A percentile compares a stretch with the other conserved stretches of the same genome.
These are phyloP conservation scores for Monilinia vaccinii-corymbosi DNA, from an alignment of 2,329 filamentous ascomycete species.

Conservation along the genomic window DNA sequence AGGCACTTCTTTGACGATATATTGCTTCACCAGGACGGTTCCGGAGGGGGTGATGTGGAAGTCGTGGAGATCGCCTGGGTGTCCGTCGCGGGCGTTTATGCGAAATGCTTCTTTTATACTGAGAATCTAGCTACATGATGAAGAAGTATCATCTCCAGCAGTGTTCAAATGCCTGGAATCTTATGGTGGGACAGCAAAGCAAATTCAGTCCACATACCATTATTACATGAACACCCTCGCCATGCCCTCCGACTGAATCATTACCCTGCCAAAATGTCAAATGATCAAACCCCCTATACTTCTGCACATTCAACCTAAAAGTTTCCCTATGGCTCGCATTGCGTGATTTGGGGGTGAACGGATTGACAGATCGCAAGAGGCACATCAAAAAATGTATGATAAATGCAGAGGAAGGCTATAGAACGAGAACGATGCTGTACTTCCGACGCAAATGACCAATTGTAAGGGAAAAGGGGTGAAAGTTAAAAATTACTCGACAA, in stretches of 20 bases:
- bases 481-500: neutral
- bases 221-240: neutral
- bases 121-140: neutral
- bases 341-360: neutral
- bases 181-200: neutral
- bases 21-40: constrained; percentile 36
- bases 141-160: neutral
- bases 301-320: constrained; percentile 25
- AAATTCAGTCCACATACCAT: neutral
- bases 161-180: neutral
- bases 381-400: neutral
- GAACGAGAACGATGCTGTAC: neutral
- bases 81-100: constrained; percentile 29
- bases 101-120: constrained; percentile 2
- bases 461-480: neutral
- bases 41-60: constrained; percentile 35
- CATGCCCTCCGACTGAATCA: neutral
- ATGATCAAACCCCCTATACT: constrained; percentile 36
- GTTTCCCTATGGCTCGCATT: constrained; percentile 8
- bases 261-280: constrained; percentile 40
- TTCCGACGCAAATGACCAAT: neutral
- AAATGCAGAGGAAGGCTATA: neutral
- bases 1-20: constrained; percentile 32
- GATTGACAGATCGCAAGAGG: neutral
- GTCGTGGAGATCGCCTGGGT: constrained; percentile 40